Base-by-base conservation (phyloP, 2,329 filamentous ascomycete genomes). In the Davidsoniella eucalypti region DNA sequence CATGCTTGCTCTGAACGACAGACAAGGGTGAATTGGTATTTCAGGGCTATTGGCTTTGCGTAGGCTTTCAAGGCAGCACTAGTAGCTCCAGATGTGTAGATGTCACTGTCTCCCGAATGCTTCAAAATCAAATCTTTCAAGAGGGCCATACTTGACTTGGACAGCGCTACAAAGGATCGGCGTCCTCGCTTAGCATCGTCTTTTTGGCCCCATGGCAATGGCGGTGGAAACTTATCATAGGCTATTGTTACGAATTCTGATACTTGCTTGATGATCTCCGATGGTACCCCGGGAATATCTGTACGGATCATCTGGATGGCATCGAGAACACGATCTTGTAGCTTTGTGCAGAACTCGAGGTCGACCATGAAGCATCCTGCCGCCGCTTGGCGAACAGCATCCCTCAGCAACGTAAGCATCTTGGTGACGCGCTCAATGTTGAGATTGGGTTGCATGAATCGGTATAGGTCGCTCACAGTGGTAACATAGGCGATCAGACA, bases 141-240 rank as follows among this genome's bases (percentile, higher is more conserved):
- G 43, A 87, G 74, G 2, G 72, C 67, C 73, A 94, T 92, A 52
- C 82, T 79, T 17, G 77, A 76, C 62, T 92, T 94, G 1, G 88
- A 87, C 60, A 96, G 76, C 33, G 92, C 90, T 50, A 98, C 79
- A 60, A 87, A 96, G 0, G 87, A 94, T 5, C 86, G 83, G 51
- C 78, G 78, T 52, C 66, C 59, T 53, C 55, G 59, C 12, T 60
- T 64, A 26, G 63, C 58, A 0, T 68, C 64, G 14, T 51, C 44
- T 16, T 25, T 17, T 10, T 37, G 16, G 9, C 42, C 36, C 5
- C 9, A 5, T 12, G 18, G 18, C n/a, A 49, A n/a, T 1, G 33
- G 18, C 42, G 37, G 17, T 3, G 48, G 48, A 18, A 50, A 51
- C 8, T 38, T 12, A 5, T 53, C 44, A 57, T 85, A 88, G 1